These are phyloP conservation scores for Pulveroboletus ravenelii DNA, from an alignment of 768 basidiomycete species.

Conservation along the genomic window DNA sequence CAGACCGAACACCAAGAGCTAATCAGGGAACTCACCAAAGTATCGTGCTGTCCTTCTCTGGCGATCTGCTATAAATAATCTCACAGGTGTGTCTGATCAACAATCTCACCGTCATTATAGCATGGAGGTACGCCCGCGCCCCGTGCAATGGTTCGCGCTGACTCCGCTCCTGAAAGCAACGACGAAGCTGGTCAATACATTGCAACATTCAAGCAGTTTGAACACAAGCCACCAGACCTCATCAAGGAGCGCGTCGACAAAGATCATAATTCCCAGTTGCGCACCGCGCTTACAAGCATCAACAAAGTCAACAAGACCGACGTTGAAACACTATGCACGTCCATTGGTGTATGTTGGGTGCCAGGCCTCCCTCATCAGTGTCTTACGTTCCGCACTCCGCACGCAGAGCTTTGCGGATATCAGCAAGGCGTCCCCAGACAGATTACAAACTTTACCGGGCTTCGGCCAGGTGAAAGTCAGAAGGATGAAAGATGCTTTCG, in stretches of 20 bases:
- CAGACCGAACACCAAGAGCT: constrained; percentile 89
- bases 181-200: constrained; percentile 95
- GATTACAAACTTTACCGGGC: constrained; percentile 81
- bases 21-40: constrained; percentile 91
- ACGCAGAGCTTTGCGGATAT: constrained; percentile 82
- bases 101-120: constrained; percentile 85
- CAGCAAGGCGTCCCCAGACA: constrained; percentile 63
- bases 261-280: constrained; percentile 77
- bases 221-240: constrained; percentile 87
- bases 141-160: background rate
- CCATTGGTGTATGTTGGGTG: constrained; percentile 72
- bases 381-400: constrained; percentile 3
- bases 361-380: background rate
- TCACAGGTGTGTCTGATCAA: constrained; percentile 80
- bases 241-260: constrained; percentile 95
- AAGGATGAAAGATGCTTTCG: constrained; percentile 86
- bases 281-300: constrained; percentile 79
- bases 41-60: constrained; percentile 21
- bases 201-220: constrained; percentile 86
- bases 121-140: constrained; percentile 68
- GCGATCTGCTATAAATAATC: constrained; percentile 1
- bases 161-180: constrained; percentile 40
- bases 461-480: constrained; percentile 93
- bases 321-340: constrained; percentile 83
- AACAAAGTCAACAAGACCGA: constrained; percentile 97